Percentiles rank a stretch among this genome's conserved stretches.
Conservation (phyloP, 768 basidiomycete genomes). For the Amanita pseudoporphyria region DNA sequence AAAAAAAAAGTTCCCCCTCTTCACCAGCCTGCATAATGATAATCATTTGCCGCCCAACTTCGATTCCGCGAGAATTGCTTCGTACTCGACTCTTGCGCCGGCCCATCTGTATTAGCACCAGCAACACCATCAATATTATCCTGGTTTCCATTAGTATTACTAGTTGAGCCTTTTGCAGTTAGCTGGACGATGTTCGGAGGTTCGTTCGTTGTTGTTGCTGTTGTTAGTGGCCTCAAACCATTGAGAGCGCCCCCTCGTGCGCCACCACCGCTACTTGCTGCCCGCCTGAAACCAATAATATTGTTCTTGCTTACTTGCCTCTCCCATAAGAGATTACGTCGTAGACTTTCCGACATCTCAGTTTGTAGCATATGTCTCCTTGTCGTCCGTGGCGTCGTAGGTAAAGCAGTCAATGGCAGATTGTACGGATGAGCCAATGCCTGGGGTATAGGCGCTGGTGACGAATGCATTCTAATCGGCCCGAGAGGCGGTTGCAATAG, state of each 20-base stretch:
- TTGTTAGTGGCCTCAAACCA: slow-evolving; percentile 21
- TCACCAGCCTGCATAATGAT: slow-evolving; percentile 6
- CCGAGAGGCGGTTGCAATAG: slow-evolving; percentile 8
- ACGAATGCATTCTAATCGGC: slow-evolving; percentile 9
- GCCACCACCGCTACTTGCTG: slow-evolving; percentile 20
- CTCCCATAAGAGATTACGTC: slow-evolving; percentile 77
- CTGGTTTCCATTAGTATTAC: slow-evolving; percentile 1
- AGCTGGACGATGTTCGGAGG: slow-evolving; percentile 32
- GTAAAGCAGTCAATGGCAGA: slow-evolving; percentile 51
- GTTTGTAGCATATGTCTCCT: slow-evolving; percentile 75
- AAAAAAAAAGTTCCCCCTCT: too few species aligned
- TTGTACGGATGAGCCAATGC: slow-evolving; percentile 57
- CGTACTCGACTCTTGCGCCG: slow-evolving; percentile 7
- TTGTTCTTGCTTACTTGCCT: slow-evolving; percentile 53
- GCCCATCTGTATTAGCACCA: slow-evolving; percentile 1
- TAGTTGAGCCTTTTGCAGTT: slow-evolving; percentile 25
- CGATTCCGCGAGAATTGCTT: slow-evolving; percentile 1
- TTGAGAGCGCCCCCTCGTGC: slow-evolving; percentile 16
- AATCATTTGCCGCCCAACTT: slow-evolving; percentile 6
- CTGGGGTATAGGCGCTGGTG: slow-evolving; percentile 41
- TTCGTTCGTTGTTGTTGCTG: slow-evolving; percentile 16
- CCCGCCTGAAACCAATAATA: slow-evolving; percentile 25
- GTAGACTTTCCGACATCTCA: slow-evolving; percentile 77
- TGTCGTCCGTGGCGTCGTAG: slow-evolving; percentile 80
- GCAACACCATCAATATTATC: neutral